These are phyloP conservation scores for Yamadazyma sp. DNA, from an alignment of 805 yeast species.

Conservation along the genomic window DNA sequence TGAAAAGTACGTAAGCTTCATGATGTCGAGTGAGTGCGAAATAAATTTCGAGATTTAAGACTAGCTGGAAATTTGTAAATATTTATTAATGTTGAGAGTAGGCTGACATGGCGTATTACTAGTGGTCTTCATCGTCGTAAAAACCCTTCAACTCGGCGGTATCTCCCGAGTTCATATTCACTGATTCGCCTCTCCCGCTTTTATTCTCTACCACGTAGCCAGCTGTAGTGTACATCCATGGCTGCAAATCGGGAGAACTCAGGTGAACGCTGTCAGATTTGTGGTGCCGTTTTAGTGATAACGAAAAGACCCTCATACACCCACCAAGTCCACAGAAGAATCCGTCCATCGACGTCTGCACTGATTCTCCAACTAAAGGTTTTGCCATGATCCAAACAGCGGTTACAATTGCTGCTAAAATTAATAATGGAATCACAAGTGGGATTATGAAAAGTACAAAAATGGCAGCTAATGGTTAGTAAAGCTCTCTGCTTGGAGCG, in stretches of 20 bases:
- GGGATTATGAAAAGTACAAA: slow-evolving; percentile 1
- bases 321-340: too few relatives aligned
- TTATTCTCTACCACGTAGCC: slow-evolving; percentile 1
- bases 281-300: too few relatives aligned
- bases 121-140: slow-evolving; percentile 2
- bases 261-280: too few relatives aligned
- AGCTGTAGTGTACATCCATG: neutral
- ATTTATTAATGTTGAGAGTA: too few relatives aligned
- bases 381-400: neutral
- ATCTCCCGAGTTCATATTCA: neutral
- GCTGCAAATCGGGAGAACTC: neutral
- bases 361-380: too few relatives aligned
- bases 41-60: too few relatives aligned
- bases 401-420: neutral
- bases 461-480: neutral
- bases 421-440: slow-evolving; percentile 1
- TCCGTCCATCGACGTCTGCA: too few relatives aligned
- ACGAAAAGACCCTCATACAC: too few relatives aligned
- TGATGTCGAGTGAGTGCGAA: neutral
- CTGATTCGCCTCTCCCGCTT: neutral
- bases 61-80: too few relatives aligned
- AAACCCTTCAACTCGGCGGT: slow-evolving; percentile 1
- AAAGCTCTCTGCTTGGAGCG: neutral
- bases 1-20: neutral
- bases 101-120: too few relatives aligned